Evolutionary conservation across 331 rosid genomes (phyloP).

Genomic region (Saraca asoca): DNA sequence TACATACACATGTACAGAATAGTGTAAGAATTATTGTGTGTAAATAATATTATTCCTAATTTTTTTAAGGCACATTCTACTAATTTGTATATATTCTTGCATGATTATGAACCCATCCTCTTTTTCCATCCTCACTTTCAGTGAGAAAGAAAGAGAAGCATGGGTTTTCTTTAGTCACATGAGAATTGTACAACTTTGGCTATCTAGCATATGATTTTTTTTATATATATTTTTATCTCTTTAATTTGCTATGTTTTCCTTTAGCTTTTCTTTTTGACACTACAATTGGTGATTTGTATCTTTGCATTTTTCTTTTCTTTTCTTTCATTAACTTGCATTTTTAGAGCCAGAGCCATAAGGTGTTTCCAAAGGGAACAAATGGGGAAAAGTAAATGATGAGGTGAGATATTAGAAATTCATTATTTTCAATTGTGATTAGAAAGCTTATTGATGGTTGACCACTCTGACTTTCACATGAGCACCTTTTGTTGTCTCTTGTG

Average conservation of each 20-base stretch:
- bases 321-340: constrained; percentile 23
- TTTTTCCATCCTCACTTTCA: not conserved
- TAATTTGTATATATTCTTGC: not conserved
- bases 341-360: constrained; percentile 20
- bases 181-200: constrained; percentile 37
- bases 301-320: constrained; percentile 37
- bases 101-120: not conserved
- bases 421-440: too few relatives aligned
- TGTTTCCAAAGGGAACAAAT: constrained; percentile 41
- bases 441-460: constrained; percentile 22
- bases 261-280: constrained; percentile 27
- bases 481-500: constrained; percentile 59
- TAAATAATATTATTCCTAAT: too few relatives aligned
- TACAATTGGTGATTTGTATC: not conserved
- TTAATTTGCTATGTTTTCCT: constrained; percentile 18
- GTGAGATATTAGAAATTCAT: too few relatives aligned
- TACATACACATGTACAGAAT: too few relatives aligned
- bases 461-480: constrained; percentile 49
- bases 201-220: constrained; percentile 40
- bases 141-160: constrained; percentile 23
- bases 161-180: constrained; percentile 38
- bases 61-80: not conserved
- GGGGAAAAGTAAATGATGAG: constrained; percentile 45
- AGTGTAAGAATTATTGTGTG: too few relatives aligned
- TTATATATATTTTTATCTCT: not conserved